Percentiles rank a stretch among this genome's conserved stretches.
Evolutionary conservation across 805 yeast genomes (phyloP).

Genomic region (Saccharomycopsis capsularis): DNA sequence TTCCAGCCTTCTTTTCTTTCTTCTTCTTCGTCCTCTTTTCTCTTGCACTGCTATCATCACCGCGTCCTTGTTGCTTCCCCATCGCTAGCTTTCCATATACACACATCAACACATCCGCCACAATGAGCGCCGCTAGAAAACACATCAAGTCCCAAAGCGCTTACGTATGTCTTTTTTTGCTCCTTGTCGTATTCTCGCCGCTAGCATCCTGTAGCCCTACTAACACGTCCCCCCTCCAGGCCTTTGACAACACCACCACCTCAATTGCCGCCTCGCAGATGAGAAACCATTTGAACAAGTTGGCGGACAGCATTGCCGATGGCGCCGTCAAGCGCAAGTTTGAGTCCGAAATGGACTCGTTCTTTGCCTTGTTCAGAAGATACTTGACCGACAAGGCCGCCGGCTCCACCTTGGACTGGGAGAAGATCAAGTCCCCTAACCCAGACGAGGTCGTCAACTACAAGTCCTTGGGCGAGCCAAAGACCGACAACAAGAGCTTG

Average conservation of each 20-base stretch:
- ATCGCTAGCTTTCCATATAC: too few species aligned
- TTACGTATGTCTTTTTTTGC: constrained; percentile 39
- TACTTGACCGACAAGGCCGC: constrained; percentile 85
- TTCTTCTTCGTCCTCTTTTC: too few species aligned
- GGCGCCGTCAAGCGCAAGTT: constrained; percentile 46
- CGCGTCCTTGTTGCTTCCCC: too few species aligned
- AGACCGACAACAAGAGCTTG: constrained; percentile 36
- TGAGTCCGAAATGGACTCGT: constrained; percentile 90
- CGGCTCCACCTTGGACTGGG: constrained; percentile 86
- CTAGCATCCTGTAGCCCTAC: not conserved
- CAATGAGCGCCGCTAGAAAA: constrained; percentile 33
- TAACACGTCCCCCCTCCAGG: constrained; percentile 34
- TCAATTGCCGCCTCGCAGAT: constrained; percentile 95
- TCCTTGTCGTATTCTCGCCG: not conserved
- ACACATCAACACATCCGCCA: too few species aligned
- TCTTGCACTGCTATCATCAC: too few species aligned
- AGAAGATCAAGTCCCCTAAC: constrained; percentile 85
- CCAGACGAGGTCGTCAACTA: constrained; percentile 86
- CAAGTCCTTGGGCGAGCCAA: constrained; percentile 39
- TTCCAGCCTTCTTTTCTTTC: too few species aligned
- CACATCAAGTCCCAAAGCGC: constrained; percentile 69
- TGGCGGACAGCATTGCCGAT: constrained; percentile 69
- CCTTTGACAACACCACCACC: constrained; percentile 91
- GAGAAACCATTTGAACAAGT: constrained; percentile 89
- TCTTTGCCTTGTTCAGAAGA: constrained; percentile 88